Percentiles rank a stretch among this genome's conserved stretches.
Conservation (phyloP, 768 basidiomycete species). For the Serpula lacrymans region DNA sequence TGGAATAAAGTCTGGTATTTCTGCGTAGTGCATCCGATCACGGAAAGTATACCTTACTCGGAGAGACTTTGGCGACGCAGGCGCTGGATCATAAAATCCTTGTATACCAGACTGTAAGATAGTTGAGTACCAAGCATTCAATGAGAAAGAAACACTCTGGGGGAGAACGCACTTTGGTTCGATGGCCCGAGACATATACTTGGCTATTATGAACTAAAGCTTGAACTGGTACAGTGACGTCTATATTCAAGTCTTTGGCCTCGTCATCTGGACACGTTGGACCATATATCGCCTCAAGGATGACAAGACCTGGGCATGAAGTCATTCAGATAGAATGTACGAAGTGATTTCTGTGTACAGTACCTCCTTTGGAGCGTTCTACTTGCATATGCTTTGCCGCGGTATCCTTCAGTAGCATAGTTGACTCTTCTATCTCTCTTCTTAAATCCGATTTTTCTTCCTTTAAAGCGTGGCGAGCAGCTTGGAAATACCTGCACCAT, state of each 20-base stretch:
- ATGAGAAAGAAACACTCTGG: conserved; percentile 8
- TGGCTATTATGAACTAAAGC: conserved; percentile 77
- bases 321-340: conserved; percentile 12
- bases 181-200: conserved; percentile 70
- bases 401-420: conserved; percentile 60
- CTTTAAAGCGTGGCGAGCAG: conserved; percentile 56
- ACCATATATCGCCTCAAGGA: conserved; percentile 74
- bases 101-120: conserved; percentile 59
- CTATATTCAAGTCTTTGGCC: conserved; percentile 54
- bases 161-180: conserved; percentile 57
- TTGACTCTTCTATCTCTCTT: conserved; percentile 61
- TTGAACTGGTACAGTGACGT: conserved; percentile 82
- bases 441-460: conserved; percentile 63
- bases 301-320: conserved; percentile 58
- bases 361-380: conserved; percentile 70
- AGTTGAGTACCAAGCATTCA: conserved; percentile 6
- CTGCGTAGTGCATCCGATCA: conserved; percentile 69
- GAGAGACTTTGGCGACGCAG: conserved; percentile 66
- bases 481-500: conserved; percentile 56
- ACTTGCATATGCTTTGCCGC: conserved; percentile 59
- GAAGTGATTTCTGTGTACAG: conserved; percentile 12
- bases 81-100: conserved; percentile 87
- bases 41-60: conserved; percentile 76
- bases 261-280: conserved; percentile 47
- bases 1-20: conserved; percentile 66